A percentile compares a stretch with the other conserved stretches of the same genome.
phyloP scores from a whole-genome alignment of 345 rosid species.

The Excoecaria agallocha region DNA sequence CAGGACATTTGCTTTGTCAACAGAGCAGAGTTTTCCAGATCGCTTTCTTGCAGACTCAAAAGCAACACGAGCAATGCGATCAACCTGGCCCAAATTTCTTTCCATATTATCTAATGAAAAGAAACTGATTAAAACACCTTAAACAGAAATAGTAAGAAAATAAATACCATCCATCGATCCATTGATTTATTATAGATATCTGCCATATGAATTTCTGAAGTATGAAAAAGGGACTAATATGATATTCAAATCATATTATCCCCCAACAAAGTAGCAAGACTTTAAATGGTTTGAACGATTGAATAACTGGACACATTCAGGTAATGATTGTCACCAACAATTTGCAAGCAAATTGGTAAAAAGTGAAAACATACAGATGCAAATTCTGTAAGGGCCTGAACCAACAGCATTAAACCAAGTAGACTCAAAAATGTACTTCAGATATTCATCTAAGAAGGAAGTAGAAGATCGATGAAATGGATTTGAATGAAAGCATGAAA shows the following conservation, averaged over 20 bases:
- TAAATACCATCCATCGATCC: not conserved
- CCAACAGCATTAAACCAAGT: too few relatives aligned
- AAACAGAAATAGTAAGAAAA: not conserved
- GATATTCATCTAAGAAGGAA: not conserved
- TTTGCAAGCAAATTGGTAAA: not conserved
- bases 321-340: not conserved
- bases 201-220: not conserved
- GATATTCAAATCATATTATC: not conserved
- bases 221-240: not conserved
- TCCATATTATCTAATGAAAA: conserved; percentile 12
- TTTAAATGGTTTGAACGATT: not conserved
- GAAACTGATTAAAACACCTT: not conserved
- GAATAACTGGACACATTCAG: not conserved
- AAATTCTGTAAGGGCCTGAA: too few relatives aligned
- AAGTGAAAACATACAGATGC: not conserved
- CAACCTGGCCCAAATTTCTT: conserved; percentile 47
- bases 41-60: conserved; percentile 93
- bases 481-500: not conserved
- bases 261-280: not conserved
- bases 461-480: not conserved
- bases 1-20: conserved; percentile 96
- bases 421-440: not conserved
- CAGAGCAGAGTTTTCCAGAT: conserved; percentile 79
- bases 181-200: not conserved
- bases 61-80: conserved; percentile 95